Conservation (phyloP, 495 filamentous ascomycete genomes). For the Talaromyces wortmannii region DNA sequence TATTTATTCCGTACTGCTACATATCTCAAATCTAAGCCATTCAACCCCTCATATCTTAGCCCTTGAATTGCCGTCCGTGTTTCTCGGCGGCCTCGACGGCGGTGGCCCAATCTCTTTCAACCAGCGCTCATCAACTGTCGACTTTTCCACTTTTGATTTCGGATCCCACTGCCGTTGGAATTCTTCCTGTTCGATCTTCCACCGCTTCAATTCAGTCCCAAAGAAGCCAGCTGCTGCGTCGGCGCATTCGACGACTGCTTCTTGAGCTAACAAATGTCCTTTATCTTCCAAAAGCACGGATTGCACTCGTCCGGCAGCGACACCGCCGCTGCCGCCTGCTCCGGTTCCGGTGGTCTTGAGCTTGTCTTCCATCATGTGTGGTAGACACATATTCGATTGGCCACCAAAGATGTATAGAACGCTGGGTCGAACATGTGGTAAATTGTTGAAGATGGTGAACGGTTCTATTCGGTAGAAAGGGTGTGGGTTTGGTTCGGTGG, state of each 20-base stretch:
- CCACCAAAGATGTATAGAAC: conserved; percentile 77
- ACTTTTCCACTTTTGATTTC: conserved; percentile 46
- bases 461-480: conserved; percentile 78
- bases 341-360: conserved; percentile 37
- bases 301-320: conserved; percentile 57
- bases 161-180: conserved; percentile 48
- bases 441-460: conserved; percentile 47
- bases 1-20: no score
- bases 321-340: conserved; percentile 44
- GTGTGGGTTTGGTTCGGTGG: conserved; percentile 26
- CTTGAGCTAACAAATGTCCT: conserved; percentile 84
- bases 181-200: conserved; percentile 54
- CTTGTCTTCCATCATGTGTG: conserved; percentile 38
- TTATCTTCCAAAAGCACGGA: conserved; percentile 56
- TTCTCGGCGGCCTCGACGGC: conserved; percentile 17
- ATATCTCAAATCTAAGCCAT: no score
- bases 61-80: conserved; percentile 8
- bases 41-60: conserved; percentile 26
- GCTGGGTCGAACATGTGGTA: conserved; percentile 68
- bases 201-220: conserved; percentile 51
- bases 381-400: conserved; percentile 53
- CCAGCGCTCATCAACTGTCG: conserved; percentile 52
- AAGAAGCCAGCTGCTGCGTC: conserved; percentile 58
- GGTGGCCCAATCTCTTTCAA: conserved; percentile 40
- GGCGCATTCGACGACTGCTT: conserved; percentile 60